phyloP scores from a whole-genome alignment of 768 basidiomycete species.

The Steccherinum ochraceum region DNA sequence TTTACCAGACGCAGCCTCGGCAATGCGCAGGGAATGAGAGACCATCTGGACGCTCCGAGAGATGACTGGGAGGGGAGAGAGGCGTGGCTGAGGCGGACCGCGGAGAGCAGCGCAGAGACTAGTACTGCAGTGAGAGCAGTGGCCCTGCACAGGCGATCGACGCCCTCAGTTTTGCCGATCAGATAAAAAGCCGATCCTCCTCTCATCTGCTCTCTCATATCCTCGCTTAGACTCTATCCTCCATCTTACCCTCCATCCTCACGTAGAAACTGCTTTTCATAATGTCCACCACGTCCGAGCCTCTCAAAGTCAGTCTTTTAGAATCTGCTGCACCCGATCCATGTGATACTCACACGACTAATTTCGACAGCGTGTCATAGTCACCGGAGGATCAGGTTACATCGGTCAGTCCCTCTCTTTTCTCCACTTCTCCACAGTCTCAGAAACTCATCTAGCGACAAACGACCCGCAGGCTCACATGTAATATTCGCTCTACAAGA shows the following conservation, averaged over 20 bases:
- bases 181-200: conserved; percentile 9
- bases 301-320: conserved; percentile 4
- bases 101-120: too few relatives aligned
- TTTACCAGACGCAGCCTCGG: too few relatives aligned
- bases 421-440: conserved; percentile 9
- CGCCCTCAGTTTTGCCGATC: too few relatives aligned
- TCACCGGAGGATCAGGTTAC: conserved; percentile 84
- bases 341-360: not conserved
- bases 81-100: too few relatives aligned
- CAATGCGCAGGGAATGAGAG: too few relatives aligned
- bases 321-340: not conserved
- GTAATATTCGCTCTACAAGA: conserved; percentile 82
- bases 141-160: too few relatives aligned
- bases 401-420: conserved; percentile 49
- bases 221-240: not conserved
- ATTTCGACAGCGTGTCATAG: conserved; percentile 48
- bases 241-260: not conserved
- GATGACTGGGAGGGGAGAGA: too few relatives aligned
- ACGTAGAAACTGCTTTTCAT: not conserved
- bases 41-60: too few relatives aligned
- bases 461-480: conserved; percentile 82
- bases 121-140: too few relatives aligned
- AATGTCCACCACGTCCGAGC: conserved; percentile 4
- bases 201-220: not conserved
- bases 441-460: not conserved